A percentile compares a stretch with the other conserved stretches of the same genome.
Conservation (phyloP, 2,329 filamentous ascomycete genomes). For the Chrysoporthe deuterocubensis region DNA sequence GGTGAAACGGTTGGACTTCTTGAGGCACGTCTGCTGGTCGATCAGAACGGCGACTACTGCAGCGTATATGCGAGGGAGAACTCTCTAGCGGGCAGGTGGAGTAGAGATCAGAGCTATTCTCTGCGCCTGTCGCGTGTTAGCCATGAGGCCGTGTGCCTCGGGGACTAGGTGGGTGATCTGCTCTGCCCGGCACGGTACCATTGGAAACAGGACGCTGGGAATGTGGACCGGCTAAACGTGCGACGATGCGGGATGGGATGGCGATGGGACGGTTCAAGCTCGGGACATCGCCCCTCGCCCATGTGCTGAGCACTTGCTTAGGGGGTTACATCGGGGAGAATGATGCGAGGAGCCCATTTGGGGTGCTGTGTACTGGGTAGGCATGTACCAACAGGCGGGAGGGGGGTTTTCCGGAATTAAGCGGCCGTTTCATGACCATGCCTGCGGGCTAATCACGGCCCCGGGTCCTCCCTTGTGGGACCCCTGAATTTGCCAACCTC, state of each 20-base stretch:
- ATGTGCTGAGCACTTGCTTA: background rate
- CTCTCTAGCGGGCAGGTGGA: background rate
- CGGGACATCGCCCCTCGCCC: background rate
- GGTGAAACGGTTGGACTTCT: slow-evolving; percentile 1
- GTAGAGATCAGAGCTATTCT: background rate
- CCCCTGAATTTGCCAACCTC: slow-evolving; percentile 9
- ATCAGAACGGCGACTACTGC: background rate
- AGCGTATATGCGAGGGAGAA: background rate
- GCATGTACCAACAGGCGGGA: background rate
- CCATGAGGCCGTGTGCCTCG: background rate
- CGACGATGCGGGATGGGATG: background rate
- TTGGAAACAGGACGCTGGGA: background rate
- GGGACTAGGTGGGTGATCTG: background rate
- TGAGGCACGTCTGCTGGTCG: background rate
- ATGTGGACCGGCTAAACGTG: background rate
- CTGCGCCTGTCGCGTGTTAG: slow-evolving; percentile 3
- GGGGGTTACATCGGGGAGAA: background rate
- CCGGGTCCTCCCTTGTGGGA: slow-evolving; percentile 5
- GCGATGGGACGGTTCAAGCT: background rate
- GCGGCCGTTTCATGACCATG: slow-evolving; percentile 1
- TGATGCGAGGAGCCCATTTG: background rate
- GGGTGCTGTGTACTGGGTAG: background rate
- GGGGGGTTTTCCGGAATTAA: slow-evolving; percentile 7
- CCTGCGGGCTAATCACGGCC: slow-evolving; percentile 1
- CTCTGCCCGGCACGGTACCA: background rate